Evolutionary conservation across 805 yeast genomes (phyloP).

Genomic region (Candida montana): DNA sequence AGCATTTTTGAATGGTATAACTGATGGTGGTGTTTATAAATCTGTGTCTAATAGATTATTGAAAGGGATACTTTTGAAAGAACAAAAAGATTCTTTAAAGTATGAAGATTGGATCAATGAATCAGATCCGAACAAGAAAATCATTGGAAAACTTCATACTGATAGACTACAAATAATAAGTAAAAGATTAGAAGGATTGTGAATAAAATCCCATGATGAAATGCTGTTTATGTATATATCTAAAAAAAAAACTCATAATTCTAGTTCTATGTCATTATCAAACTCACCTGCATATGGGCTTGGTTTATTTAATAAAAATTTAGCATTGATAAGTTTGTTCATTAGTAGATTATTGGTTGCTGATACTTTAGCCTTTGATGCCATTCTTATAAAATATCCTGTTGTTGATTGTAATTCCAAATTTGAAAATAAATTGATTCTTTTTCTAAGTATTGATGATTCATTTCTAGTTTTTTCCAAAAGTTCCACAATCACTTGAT

Average conservation of each 20-base stretch:
- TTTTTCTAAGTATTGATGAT: slow-evolving; percentile 12
- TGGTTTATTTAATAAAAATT: slow-evolving; percentile 8
- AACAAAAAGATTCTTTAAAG: slow-evolving; percentile 22
- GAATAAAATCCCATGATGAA: no score
- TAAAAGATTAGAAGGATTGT: background rate
- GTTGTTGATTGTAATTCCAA: slow-evolving; percentile 16
- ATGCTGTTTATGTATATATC: no score
- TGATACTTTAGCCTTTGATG: slow-evolving; percentile 10
- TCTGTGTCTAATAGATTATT: slow-evolving; percentile 28
- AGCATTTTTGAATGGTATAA: slow-evolving; percentile 34
- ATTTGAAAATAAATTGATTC: slow-evolving; percentile 7
- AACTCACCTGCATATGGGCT: slow-evolving; percentile 2
- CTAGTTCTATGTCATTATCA: background rate
- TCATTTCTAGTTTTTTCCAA: slow-evolving; percentile 16
- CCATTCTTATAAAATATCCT: slow-evolving; percentile 18
- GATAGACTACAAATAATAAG: slow-evolving; percentile 15
- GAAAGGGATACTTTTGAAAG: slow-evolving; percentile 29
- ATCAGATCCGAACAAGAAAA: slow-evolving; percentile 14
- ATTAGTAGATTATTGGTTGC: slow-evolving; percentile 13
- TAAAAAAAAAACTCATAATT: no score
- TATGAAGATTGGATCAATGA: slow-evolving; percentile 17
- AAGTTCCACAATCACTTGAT: slow-evolving; percentile 28
- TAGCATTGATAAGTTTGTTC: slow-evolving; percentile 18
- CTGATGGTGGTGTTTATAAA: slow-evolving; percentile 40
- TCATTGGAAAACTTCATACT: slow-evolving; percentile 11